Evolutionary conservation across 495 filamentous ascomycete genomes (phyloP), one percentile per base, ranked within the genome.

Genomic region (Daldinia caldariorum): DNA sequence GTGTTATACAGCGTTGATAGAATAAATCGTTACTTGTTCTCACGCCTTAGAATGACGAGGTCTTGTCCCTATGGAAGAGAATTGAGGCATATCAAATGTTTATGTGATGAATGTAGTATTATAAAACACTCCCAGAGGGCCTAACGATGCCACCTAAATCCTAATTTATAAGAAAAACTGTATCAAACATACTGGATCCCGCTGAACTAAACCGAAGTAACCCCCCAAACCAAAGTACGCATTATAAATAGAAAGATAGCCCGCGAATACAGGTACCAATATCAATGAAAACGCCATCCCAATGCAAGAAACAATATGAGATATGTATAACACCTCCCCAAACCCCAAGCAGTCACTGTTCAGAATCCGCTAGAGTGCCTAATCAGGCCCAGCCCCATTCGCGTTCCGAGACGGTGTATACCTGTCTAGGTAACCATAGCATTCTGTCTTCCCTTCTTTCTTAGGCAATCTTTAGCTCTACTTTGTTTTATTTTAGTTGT

Each of bases 401-500:
- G 16, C 13, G 9, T 29, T 32, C 26, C 26, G 26, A 26, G 26
- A 26, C 26, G 26, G 26, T 26, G 26, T 26, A 26, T 26, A 26
- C 26, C 26, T 26, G 26, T 26, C 26, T 26, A 26, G 26, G 26
- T 26, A 26, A 26, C 26, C 31, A 31, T 26, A 61, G 14, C 5
- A 13, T 60, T n/a, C 51, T 34, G 34, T 61, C 47, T 35, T 56
- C 3, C 1, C 35, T 26, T 5, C 22, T 29, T 58, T 31, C 2
- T 22, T 31, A 9, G 16, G 32, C 14, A 34, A 35, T 37, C 47
- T 61, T 61, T 80, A 26, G 26, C 26, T 26, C 3, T 26, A 26
- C 3, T 26, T 26, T 1, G 3, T 3, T 26, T 26, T 26, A 26
- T 3, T 3, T 26, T 26, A 84, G 66, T 77, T 81, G 77, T 94